phyloP scores from a whole-genome alignment of 352 stramenopile species.

The Bremia lactucae region DNA sequence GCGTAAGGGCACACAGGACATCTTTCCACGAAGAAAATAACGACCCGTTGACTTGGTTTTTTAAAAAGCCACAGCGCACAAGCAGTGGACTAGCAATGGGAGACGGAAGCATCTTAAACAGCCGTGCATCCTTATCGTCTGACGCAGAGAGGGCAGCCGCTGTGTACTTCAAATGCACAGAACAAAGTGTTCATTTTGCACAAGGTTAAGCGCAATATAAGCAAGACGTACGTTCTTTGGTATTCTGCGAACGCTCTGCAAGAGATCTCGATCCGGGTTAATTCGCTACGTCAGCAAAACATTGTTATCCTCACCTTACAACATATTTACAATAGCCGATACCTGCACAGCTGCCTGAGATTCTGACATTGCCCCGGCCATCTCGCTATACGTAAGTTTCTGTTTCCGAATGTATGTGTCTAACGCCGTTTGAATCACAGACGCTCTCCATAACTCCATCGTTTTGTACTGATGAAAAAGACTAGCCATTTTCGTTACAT shows the following conservation, averaged over 20 bases:
- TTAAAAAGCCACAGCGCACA: conserved; percentile 65
- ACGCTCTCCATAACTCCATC: conserved; percentile 55
- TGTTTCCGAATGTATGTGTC: conserved; percentile 77
- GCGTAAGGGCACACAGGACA: conserved; percentile 66
- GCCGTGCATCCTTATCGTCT: conserved; percentile 43
- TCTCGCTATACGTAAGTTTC: conserved; percentile 64
- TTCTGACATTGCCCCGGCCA: conserved; percentile 54
- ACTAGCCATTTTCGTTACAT: conserved; percentile 73
- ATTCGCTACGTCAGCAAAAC: conserved; percentile 39
- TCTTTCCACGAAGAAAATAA: conserved; percentile 71
- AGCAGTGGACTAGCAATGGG: conserved; percentile 61
- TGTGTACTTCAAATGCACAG: conserved; percentile 34
- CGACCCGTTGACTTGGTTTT: conserved; percentile 59
- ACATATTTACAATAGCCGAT: conserved; percentile 1
- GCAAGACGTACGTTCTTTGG: conserved; percentile 58
- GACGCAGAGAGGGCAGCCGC: conserved; percentile 43
- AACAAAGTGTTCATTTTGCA: background rate
- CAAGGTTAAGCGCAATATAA: background rate
- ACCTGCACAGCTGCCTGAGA: conserved; percentile 55
- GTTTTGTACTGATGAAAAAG: conserved; percentile 81
- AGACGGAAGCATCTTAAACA: conserved; percentile 56
- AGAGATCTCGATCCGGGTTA: conserved; percentile 62
- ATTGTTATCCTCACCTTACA: background rate
- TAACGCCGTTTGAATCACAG: conserved; percentile 62
- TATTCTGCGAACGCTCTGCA: conserved; percentile 70